A percentile compares a stretch with the other conserved stretches of the same genome.
Evolutionary conservation across 306 rosid genomes (phyloP).

Genomic region (Potentilla sterilis): DNA sequence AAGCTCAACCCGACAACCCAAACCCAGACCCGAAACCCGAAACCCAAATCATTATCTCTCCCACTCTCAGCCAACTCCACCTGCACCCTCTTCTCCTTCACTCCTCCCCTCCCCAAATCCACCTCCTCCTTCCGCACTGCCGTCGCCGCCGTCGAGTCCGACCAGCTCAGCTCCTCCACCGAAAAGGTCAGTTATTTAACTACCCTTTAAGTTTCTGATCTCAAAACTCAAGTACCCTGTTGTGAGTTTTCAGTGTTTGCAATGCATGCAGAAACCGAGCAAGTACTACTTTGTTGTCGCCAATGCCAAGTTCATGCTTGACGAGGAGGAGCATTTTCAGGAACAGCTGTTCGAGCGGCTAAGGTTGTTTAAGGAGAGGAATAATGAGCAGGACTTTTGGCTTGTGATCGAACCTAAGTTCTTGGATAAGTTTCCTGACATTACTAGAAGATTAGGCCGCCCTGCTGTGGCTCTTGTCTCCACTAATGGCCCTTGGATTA

Average conservation of each 20-base stretch:
- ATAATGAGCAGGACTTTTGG: constrained; percentile 88
- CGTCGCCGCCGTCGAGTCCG: constrained; percentile 74
- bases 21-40: constrained; percentile 20
- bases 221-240: neutral
- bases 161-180: constrained; percentile 55
- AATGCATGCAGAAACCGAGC: constrained; percentile 44
- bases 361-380: constrained; percentile 57
- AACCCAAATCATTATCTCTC: constrained; percentile 16
- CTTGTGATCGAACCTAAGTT: constrained; percentile 94
- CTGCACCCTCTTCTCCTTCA: constrained; percentile 40
- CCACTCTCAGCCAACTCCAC: constrained; percentile 28
- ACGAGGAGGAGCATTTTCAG: constrained; percentile 96
- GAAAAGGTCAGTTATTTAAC: constrained; percentile 41
- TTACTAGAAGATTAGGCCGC: constrained; percentile 67
- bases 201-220: neutral
- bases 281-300: constrained; percentile 83
- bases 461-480: constrained; percentile 98
- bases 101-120: constrained; percentile 19
- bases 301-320: constrained; percentile 95
- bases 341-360: constrained; percentile 74
- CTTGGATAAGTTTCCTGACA: constrained; percentile 81
- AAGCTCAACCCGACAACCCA: constrained; percentile 13
- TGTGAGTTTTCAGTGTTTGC: neutral
- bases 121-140: constrained; percentile 46
- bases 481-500: constrained; percentile 93